A percentile compares a stretch with the other conserved stretches of the same genome.
Evolutionary conservation across 768 basidiomycete species (phyloP).

Genomic region (Leccinum pellstonianum): DNA sequence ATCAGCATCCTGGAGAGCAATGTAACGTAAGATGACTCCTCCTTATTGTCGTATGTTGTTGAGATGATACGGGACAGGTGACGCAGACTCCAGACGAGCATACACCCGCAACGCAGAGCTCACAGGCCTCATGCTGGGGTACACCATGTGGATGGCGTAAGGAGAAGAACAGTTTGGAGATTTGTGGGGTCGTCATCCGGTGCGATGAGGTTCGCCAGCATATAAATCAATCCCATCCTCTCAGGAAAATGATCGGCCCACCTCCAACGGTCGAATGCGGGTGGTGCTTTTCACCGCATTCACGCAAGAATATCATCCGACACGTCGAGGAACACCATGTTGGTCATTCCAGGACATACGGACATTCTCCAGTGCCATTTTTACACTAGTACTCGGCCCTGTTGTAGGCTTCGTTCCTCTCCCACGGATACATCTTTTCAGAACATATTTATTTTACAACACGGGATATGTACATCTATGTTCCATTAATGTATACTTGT

Average conservation of each 20-base stretch:
- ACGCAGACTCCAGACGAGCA: neutral
- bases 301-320: conserved; percentile 4
- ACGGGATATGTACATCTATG: too few species aligned
- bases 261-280: neutral
- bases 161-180: too few species aligned
- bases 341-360: neutral
- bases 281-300: neutral
- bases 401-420: too few species aligned
- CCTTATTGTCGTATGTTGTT: neutral
- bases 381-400: too few species aligned
- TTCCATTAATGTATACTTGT: too few species aligned
- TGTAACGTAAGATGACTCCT: neutral
- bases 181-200: neutral
- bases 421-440: too few species aligned
- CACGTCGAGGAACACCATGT: conserved; percentile 6
- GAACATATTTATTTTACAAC: too few species aligned
- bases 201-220: neutral
- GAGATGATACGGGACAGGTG: neutral
- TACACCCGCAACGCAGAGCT: neutral
- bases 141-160: neutral
- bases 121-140: neutral
- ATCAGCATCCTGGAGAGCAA: too few species aligned
- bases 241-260: neutral
- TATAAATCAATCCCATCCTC: neutral
- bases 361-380: neutral